A percentile compares a stretch with the other conserved stretches of the same genome.
Evolutionary conservation across 1,284 basidiomycete genomes (phyloP).

Genomic region (Sanghuangporus baumii): DNA sequence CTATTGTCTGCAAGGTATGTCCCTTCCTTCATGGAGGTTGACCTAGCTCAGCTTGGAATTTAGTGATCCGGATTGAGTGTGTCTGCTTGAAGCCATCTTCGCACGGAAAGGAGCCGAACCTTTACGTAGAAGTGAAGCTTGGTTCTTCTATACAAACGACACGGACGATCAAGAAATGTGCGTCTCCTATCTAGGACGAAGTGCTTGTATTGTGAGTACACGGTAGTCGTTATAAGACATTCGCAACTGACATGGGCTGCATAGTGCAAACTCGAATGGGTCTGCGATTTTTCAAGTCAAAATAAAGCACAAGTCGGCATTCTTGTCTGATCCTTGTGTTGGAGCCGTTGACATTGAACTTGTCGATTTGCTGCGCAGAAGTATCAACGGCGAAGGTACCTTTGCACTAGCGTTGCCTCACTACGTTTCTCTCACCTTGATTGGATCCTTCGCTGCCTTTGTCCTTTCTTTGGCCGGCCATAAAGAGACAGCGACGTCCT

Average conservation of each 20-base stretch:
- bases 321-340: neutral
- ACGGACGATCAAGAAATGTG: neutral
- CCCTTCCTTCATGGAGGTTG: neutral
- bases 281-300: neutral
- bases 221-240: neutral
- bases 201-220: neutral
- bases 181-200: neutral
- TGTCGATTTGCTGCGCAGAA: neutral
- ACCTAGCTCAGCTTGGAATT: neutral
- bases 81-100: neutral
- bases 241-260: neutral
- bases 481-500: too few relatives aligned
- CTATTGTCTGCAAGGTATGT: neutral
- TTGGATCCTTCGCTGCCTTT: neutral
- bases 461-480: neutral
- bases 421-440: too few relatives aligned
- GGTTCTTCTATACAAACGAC: neutral
- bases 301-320: neutral
- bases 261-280: neutral
- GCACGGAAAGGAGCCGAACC: neutral
- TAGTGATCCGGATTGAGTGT: neutral
- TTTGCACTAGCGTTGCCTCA: neutral
- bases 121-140: neutral
- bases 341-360: neutral
- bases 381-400: neutral